Evolutionary conservation across 169 alveolate genomes (phyloP).

Genomic region (Eimeria zaria): DNA sequence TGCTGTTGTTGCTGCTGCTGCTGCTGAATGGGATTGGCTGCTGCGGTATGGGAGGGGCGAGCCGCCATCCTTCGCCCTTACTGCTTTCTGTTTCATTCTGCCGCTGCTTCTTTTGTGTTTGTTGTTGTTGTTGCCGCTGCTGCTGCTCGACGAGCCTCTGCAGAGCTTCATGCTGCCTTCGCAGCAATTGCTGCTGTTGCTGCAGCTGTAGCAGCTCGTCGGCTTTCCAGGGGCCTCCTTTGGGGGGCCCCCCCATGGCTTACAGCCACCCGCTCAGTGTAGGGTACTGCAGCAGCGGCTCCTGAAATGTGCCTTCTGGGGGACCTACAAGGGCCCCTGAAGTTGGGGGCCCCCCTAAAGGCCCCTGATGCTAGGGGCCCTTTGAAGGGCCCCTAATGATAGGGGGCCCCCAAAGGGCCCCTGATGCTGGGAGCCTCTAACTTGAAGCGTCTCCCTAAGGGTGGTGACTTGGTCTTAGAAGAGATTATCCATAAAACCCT

Average conservation of each 20-base stretch:
- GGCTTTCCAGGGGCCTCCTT: neutral
- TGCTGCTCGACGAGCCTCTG: neutral
- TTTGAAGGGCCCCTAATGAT: neutral
- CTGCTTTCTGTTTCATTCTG: neutral
- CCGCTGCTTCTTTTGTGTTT: neutral
- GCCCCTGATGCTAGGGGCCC: neutral
- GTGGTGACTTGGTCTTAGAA: too few species aligned
- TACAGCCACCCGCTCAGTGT: neutral
- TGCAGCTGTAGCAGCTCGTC: neutral
- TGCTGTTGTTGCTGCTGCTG: conserved; percentile 21
- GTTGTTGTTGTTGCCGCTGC: neutral
- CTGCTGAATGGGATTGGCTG: neutral
- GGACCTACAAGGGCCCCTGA: neutral
- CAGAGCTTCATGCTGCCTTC: conserved; percentile 17
- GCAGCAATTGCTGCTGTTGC: conserved; percentile 36
- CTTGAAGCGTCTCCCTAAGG: too few species aligned
- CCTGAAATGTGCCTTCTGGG: neutral
- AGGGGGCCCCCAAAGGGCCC: conserved; percentile 19
- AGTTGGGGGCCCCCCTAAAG: neutral
- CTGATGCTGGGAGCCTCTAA: neutral
- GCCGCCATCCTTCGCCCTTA: neutral
- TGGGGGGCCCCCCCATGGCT: neutral
- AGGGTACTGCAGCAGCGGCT: neutral
- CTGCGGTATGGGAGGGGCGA: neutral
- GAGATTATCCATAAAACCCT: too few species aligned